phyloP scores from a whole-genome alignment of 2,329 filamentous ascomycete genomes.

The Tolypocladium endophyticum region DNA sequence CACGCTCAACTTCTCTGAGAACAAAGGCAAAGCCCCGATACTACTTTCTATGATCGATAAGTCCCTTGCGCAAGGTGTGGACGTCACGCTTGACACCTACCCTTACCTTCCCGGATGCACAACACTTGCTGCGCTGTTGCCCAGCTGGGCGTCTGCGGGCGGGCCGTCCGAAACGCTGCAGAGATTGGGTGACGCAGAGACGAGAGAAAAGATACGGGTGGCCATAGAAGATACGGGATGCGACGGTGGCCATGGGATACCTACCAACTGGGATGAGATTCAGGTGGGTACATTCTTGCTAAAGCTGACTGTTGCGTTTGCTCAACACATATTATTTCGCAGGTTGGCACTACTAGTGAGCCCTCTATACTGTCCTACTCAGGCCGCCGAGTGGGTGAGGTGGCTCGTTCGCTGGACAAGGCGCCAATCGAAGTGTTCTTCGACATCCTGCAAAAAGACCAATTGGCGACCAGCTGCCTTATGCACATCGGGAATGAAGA shows the following conservation, averaged over 20 bases:
- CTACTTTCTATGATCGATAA: slow-evolving; percentile 11
- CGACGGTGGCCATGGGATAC: slow-evolving; percentile 15
- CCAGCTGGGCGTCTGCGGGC: slow-evolving; percentile 13
- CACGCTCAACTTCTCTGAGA: slow-evolving; percentile 13
- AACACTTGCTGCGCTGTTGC: slow-evolving; percentile 11
- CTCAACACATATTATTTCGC: neutral
- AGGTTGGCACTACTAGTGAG: slow-evolving; percentile 9
- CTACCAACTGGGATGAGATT: slow-evolving; percentile 15
- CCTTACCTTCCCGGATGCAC: slow-evolving; percentile 13
- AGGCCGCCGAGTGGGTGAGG: slow-evolving; percentile 8
- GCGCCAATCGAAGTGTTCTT: slow-evolving; percentile 10
- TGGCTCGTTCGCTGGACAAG: slow-evolving; percentile 5
- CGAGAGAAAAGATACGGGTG: slow-evolving; percentile 10
- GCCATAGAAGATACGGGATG: slow-evolving; percentile 12
- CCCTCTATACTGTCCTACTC: slow-evolving; percentile 7
- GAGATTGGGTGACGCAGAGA: slow-evolving; percentile 7
- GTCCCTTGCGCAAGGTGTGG: slow-evolving; percentile 7
- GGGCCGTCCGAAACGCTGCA: slow-evolving; percentile 10
- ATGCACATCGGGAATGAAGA: slow-evolving; percentile 14
- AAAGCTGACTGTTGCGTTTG: neutral
- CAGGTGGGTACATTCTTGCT: slow-evolving; percentile 4
- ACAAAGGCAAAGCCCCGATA: slow-evolving; percentile 10
- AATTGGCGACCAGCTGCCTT: slow-evolving; percentile 11
- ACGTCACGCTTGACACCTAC: slow-evolving; percentile 14
- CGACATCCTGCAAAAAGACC: slow-evolving; percentile 10